Percentiles rank a stretch among this genome's conserved stretches.
These are phyloP conservation scores for Xylariaceae sp. DNA, from an alignment of 2,329 filamentous ascomycete genomes.

Conservation along the genomic window DNA sequence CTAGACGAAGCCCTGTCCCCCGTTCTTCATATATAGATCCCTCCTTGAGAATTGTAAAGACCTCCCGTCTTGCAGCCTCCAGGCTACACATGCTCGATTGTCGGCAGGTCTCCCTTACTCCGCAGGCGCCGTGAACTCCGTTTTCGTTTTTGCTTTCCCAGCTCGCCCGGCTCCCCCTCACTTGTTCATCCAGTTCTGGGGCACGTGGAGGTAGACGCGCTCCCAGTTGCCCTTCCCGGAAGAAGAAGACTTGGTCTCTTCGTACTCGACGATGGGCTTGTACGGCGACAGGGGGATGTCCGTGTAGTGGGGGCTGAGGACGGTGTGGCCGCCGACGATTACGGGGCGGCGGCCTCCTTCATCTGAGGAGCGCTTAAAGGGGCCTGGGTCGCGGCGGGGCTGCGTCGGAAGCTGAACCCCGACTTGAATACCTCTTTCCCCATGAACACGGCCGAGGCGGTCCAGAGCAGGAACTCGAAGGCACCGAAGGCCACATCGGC, in stretches of 20 bases:
- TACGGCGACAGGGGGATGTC: conserved; percentile 29
- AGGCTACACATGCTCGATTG: no score
- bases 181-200: conserved; percentile 10
- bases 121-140: no score
- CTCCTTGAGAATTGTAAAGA: no score
- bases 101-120: no score
- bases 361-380: conserved; percentile 30
- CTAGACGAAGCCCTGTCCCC: conserved; percentile 21
- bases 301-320: conserved; percentile 16
- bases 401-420: conserved; percentile 21
- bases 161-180: conserved; percentile 1
- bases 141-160: no score
- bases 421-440: conserved; percentile 44
- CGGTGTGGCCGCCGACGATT: conserved; percentile 13
- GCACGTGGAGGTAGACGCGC: conserved; percentile 12
- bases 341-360: conserved; percentile 33
- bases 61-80: no score
- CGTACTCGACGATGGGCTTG: conserved; percentile 18
- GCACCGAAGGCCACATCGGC: conserved; percentile 52
- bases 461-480: conserved; percentile 51
- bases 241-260: conserved; percentile 3
- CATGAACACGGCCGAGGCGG: conserved; percentile 40
- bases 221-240: conserved; percentile 13
- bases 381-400: conserved; percentile 10
- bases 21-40: no score